phyloP scores from a whole-genome alignment of 495 filamentous ascomycete species.

The Penicillium waksmanii region DNA sequence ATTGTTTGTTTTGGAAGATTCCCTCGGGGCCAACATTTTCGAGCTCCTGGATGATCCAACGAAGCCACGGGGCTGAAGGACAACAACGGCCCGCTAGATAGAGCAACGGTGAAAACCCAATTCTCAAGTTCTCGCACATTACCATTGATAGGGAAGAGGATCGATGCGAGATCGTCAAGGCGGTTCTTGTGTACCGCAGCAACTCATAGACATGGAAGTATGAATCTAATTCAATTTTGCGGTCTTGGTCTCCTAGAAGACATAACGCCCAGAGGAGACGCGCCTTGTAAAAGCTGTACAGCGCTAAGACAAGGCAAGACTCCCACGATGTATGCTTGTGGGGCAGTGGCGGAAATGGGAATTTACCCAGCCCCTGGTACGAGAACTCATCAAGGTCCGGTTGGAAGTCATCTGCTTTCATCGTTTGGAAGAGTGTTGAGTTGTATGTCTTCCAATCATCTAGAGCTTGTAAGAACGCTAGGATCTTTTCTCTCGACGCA shows the following conservation, averaged over 20 bases:
- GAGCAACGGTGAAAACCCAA: slow-evolving; percentile 13
- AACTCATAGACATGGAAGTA: slow-evolving; percentile 12
- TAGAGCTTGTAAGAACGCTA: neutral
- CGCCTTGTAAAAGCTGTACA: slow-evolving; percentile 12
- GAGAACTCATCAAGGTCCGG: slow-evolving; percentile 3
- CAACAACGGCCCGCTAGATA: slow-evolving; percentile 14
- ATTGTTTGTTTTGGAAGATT: slow-evolving; percentile 9
- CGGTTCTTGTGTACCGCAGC: slow-evolving; percentile 8
- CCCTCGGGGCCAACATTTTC: slow-evolving; percentile 9
- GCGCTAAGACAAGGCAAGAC: slow-evolving; percentile 7
- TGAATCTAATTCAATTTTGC: slow-evolving; percentile 11
- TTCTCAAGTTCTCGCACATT: slow-evolving; percentile 9
- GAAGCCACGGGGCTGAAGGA: slow-evolving; percentile 11
- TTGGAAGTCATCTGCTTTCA: slow-evolving; percentile 1
- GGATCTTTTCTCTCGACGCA: slow-evolving; percentile 1
- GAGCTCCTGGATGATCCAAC: slow-evolving; percentile 11
- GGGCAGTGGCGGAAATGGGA: slow-evolving; percentile 5
- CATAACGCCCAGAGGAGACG: slow-evolving; percentile 11
- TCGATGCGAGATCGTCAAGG: neutral
- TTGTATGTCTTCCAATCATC: slow-evolving; percentile 8
- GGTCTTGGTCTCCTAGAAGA: slow-evolving; percentile 2
- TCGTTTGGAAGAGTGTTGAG: slow-evolving; percentile 2
- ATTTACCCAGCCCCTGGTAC: slow-evolving; percentile 3
- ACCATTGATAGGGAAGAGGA: neutral
- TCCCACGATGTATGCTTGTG: slow-evolving; percentile 1